These are phyloP conservation scores for Lachancea dasiensis DNA, from an alignment of 805 yeast species.

Conservation along the genomic window DNA sequence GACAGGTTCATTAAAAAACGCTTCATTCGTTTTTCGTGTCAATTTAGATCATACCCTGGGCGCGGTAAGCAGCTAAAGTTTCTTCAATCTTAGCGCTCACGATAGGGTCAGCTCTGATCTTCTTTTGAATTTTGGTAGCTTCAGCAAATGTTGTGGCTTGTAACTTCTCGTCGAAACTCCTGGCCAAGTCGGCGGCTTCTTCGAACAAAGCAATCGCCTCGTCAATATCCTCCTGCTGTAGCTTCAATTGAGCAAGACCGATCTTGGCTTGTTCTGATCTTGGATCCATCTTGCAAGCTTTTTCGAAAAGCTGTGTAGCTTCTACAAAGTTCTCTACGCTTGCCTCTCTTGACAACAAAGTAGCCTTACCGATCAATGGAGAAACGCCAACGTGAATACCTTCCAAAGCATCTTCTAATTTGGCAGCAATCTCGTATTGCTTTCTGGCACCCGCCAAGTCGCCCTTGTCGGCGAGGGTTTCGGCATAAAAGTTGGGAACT, in stretches of 20 bases:
- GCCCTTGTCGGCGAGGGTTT: constrained; percentile 77
- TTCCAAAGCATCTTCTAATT: constrained; percentile 67
- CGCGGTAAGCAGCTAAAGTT: constrained; percentile 40
- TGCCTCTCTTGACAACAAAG: constrained; percentile 53
- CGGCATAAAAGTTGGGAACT: constrained; percentile 93
- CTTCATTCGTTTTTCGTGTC: background rate
- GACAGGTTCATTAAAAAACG: too few relatives aligned
- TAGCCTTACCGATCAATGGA: constrained; percentile 86
- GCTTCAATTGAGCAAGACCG: constrained; percentile 84
- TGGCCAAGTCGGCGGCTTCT: constrained; percentile 73
- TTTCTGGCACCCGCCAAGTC: constrained; percentile 65
- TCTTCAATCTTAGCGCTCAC: constrained; percentile 59
- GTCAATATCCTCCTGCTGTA: constrained; percentile 75
- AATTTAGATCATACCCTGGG: constrained; percentile 27
- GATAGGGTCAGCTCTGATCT: constrained; percentile 63
- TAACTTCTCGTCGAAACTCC: constrained; percentile 78
- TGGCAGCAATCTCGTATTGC: constrained; percentile 81
- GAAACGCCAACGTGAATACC: constrained; percentile 77
- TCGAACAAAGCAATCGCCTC: constrained; percentile 80
- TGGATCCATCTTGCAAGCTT: constrained; percentile 81
- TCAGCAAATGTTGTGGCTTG: constrained; percentile 90
- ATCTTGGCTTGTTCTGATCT: constrained; percentile 83
- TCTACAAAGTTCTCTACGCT: constrained; percentile 40
- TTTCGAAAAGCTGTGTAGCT: constrained; percentile 59
- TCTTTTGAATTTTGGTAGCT: constrained; percentile 85